Evolutionary conservation across 2,329 filamentous ascomycete species (phyloP).

Genomic region (Colletotrichum lentis): DNA sequence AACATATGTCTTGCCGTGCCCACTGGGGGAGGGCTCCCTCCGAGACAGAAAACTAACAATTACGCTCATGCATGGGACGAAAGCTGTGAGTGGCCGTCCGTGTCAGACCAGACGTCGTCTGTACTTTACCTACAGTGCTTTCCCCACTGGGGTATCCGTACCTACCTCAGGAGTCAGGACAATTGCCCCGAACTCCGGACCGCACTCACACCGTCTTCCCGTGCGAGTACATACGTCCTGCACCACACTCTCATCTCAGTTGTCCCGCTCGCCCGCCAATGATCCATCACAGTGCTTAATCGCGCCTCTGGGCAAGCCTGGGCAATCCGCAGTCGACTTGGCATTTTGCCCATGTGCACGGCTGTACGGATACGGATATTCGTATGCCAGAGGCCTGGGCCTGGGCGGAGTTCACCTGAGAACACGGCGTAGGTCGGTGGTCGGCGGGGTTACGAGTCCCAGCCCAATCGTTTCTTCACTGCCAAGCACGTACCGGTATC

Average conservation of each 20-base stretch:
- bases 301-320: slow-evolving; percentile 2
- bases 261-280: not conserved
- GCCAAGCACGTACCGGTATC: not conserved
- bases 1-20: not conserved
- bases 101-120: not conserved
- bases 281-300: not conserved
- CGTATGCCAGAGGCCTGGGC: not conserved
- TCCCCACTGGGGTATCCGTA: not conserved
- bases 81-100: not conserved
- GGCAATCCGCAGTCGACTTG: not conserved
- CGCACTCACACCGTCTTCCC: no score
- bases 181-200: slow-evolving; percentile 9
- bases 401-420: not conserved
- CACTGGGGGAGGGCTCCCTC: not conserved
- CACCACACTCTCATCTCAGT: not conserved
- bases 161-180: not conserved
- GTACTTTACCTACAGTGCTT: not conserved
- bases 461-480: no score
- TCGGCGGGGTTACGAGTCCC: not conserved
- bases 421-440: no score
- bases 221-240: not conserved
- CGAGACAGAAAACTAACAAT: not conserved
- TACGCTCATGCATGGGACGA: not conserved
- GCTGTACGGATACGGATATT: not conserved
- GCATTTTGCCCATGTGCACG: not conserved